Conservation (phyloP, 2,329 filamentous ascomycete species). For the Aspergillus latus region DNA sequence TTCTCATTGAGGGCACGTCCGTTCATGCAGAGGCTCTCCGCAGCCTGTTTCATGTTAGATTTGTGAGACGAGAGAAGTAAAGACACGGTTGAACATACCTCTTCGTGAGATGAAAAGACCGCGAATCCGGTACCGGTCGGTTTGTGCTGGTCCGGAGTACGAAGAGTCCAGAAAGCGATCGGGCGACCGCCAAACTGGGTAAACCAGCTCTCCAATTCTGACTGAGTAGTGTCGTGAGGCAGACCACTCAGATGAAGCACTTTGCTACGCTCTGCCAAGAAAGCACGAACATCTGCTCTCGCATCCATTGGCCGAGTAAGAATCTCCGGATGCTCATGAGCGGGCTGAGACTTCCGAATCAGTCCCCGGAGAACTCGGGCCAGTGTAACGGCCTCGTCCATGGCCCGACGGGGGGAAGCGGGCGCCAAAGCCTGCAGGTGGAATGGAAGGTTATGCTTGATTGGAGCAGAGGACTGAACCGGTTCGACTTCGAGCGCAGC, state of each 20-base stretch:
- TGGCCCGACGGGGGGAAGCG: slow-evolving; percentile 89
- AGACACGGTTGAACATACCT: slow-evolving; percentile 61
- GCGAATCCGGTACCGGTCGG: slow-evolving; percentile 98
- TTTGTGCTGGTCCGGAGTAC: slow-evolving; percentile 98
- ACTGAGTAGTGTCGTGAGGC: slow-evolving; percentile 97
- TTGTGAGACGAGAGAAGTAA: slow-evolving; percentile 10
- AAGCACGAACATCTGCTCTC: slow-evolving; percentile 90
- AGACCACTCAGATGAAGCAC: slow-evolving; percentile 97
- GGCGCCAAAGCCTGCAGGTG: slow-evolving; percentile 94
- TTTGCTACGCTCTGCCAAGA: slow-evolving; percentile 94
- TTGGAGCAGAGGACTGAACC: slow-evolving; percentile 93
- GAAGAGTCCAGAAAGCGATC: slow-evolving; percentile 98
- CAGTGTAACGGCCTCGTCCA: slow-evolving; percentile 95
- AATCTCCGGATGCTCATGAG: slow-evolving; percentile 91
- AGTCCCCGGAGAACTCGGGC: slow-evolving; percentile 88
- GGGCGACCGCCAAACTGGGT: slow-evolving; percentile 97
- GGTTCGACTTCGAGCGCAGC: slow-evolving; percentile 97
- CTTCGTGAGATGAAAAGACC: slow-evolving; percentile 97
- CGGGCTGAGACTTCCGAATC: slow-evolving; percentile 92
- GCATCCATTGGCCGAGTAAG: slow-evolving; percentile 95
- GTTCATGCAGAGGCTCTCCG: slow-evolving; percentile 98
- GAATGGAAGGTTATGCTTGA: slow-evolving; percentile 98
- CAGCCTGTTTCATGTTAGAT: slow-evolving; percentile 58
- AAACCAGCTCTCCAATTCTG: slow-evolving; percentile 98
- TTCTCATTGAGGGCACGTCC: slow-evolving; percentile 97